phyloP scores from a whole-genome alignment of 1,139 yeast genomes.

The Yamadazyma dushanensis region DNA sequence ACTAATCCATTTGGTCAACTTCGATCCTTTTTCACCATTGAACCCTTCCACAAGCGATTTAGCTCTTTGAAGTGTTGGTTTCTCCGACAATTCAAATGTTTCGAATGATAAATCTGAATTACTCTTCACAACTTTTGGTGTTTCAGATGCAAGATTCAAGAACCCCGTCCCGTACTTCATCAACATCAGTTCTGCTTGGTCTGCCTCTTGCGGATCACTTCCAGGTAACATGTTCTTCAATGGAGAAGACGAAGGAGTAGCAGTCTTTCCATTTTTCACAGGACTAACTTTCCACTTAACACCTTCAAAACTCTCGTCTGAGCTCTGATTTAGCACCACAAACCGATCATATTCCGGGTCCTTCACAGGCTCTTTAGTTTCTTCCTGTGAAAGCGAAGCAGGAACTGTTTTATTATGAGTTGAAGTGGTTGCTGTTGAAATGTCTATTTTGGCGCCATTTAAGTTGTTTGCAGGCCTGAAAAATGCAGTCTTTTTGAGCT shows the following conservation, averaged over 20 bases:
- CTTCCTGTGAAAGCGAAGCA: too few relatives aligned
- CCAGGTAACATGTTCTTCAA: conserved; percentile 22
- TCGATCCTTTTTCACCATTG: not conserved
- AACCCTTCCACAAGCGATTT: conserved; percentile 29
- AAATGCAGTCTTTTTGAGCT: conserved; percentile 28
- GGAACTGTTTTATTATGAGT: too few relatives aligned
- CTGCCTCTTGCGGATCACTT: conserved; percentile 16
- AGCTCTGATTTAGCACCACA: conserved; percentile 27
- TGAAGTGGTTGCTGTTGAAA: too few relatives aligned
- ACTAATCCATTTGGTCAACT: conserved; percentile 9
- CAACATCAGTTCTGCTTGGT: conserved; percentile 38
- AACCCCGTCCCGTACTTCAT: conserved; percentile 39
- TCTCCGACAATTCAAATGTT: conserved; percentile 8
- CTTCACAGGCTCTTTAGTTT: not conserved
- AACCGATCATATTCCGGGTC: conserved; percentile 8
- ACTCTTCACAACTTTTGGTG: conserved; percentile 24
- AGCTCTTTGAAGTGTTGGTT: conserved; percentile 27
- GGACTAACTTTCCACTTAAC: conserved; percentile 44
- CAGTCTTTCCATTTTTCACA: conserved; percentile 6
- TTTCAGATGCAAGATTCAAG: conserved; percentile 25
- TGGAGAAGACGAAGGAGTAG: conserved; percentile 34
- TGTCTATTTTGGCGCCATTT: conserved; percentile 12
- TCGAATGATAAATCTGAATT: conserved; percentile 26
- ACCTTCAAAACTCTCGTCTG: conserved; percentile 49
- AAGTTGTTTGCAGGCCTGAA: conserved; percentile 38